Percentiles rank a stretch among this genome's conserved stretches.
Conservation (phyloP, 2,329 filamentous ascomycete species). For the Verticillium tricorpus region DNA sequence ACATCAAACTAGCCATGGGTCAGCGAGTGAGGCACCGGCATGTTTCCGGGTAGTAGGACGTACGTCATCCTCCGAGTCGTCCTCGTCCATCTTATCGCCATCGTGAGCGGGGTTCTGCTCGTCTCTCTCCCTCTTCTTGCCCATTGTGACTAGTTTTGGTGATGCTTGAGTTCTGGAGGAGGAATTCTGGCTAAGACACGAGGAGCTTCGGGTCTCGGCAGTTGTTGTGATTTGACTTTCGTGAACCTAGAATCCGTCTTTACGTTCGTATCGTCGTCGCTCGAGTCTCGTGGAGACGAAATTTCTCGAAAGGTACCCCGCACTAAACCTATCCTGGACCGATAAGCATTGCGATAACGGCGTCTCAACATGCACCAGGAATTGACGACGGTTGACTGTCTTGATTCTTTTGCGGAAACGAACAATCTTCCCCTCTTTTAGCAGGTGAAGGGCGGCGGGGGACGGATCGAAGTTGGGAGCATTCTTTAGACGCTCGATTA, state of each 20-base stretch:
- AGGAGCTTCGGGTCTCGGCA: background rate
- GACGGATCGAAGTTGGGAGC: too few relatives aligned
- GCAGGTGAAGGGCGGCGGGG: too few relatives aligned
- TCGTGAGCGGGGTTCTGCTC: conserved; percentile 38
- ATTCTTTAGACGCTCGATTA: too few relatives aligned
- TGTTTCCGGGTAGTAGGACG: conserved; percentile 8
- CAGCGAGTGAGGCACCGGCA: background rate
- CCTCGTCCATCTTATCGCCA: conserved; percentile 45
- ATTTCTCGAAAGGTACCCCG: conserved; percentile 26
- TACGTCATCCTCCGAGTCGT: conserved; percentile 51
- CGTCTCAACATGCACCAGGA: background rate
- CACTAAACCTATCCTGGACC: conserved; percentile 29
- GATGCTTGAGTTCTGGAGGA: background rate
- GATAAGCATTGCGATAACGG: conserved; percentile 15
- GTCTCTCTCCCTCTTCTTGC: conserved; percentile 47
- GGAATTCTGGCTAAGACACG: background rate
- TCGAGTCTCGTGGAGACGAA: background rate
- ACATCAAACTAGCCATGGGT: conserved; percentile 57
- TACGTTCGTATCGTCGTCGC: background rate
- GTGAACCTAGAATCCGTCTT: background rate
- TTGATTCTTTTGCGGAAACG: too few relatives aligned
- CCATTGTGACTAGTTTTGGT: conserved; percentile 29
- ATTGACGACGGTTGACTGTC: too few relatives aligned
- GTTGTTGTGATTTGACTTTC: background rate
- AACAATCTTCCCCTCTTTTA: too few relatives aligned